phyloP scores from a whole-genome alignment of 768 basidiomycete species.

The Hypholoma fasciculare region DNA sequence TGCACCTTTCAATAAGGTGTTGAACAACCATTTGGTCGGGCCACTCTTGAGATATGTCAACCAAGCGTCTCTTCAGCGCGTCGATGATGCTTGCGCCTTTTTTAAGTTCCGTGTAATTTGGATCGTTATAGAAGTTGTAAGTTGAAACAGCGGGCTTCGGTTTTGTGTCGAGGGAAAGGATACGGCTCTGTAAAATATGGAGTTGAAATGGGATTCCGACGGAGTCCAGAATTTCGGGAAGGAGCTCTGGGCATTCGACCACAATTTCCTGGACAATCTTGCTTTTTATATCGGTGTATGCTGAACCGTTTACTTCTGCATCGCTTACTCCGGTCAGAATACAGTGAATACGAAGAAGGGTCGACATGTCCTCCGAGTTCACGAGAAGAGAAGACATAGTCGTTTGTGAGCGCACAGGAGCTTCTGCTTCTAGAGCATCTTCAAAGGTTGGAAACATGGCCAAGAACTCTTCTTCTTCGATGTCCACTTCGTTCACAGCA shows the following conservation, averaged over 20 bases:
- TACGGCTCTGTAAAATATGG: slow-evolving; percentile 40
- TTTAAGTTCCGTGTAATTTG: slow-evolving; percentile 70
- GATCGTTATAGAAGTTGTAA: slow-evolving; percentile 80
- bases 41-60: slow-evolving; percentile 72
- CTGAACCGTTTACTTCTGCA: background rate
- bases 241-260: slow-evolving; percentile 22
- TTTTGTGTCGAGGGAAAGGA: slow-evolving; percentile 12
- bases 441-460: slow-evolving; percentile 86
- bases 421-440: slow-evolving; percentile 41
- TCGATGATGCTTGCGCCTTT: slow-evolving; percentile 56
- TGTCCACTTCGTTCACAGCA: slow-evolving; percentile 64
- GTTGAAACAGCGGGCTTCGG: slow-evolving; percentile 16
- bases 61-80: slow-evolving; percentile 53
- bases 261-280: slow-evolving; percentile 33
- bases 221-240: slow-evolving; percentile 49
- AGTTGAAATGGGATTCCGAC: slow-evolving; percentile 54
- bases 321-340: slow-evolving; percentile 22
- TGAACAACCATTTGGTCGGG: slow-evolving; percentile 98
- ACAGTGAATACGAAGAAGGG: slow-evolving; percentile 50
- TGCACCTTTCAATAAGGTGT: slow-evolving; percentile 73
- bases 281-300: slow-evolving; percentile 35
- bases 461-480: slow-evolving; percentile 83
- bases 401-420: slow-evolving; percentile 10
- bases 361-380: slow-evolving; percentile 31
- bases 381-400: slow-evolving; percentile 25